A percentile compares a stretch with the other conserved stretches of the same genome.
These are phyloP conservation scores for Pythium aphanidermatum DNA, from an alignment of 352 stramenopile species.

Conservation along the genomic window DNA sequence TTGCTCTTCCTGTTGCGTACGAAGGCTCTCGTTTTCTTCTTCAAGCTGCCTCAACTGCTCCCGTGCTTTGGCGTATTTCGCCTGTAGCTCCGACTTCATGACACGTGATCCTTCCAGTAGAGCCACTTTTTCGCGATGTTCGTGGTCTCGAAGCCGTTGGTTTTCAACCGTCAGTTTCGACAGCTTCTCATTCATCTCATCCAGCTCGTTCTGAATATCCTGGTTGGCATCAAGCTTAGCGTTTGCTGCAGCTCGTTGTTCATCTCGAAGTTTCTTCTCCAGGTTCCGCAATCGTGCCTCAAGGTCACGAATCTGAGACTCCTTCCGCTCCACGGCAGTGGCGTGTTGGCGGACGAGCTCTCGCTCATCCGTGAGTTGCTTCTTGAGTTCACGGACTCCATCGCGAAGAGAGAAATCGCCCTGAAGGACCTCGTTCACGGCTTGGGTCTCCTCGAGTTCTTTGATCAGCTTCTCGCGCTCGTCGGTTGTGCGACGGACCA, in stretches of 20 bases:
- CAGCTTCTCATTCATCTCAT: conserved; percentile 38
- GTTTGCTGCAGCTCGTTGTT: conserved; percentile 9
- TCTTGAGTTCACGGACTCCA: conserved; percentile 14
- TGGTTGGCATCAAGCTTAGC: conserved; percentile 37
- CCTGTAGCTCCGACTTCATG: conserved; percentile 21
- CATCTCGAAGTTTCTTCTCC: conserved; percentile 4
- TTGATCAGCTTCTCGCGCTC: conserved; percentile 49
- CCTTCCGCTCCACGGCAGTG: conserved; percentile 14
- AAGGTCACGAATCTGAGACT: conserved; percentile 13
- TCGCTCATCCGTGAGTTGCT: conserved; percentile 11
- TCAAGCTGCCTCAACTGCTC: conserved; percentile 39
- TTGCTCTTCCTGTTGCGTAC: conserved; percentile 5
- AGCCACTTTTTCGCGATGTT: conserved; percentile 13
- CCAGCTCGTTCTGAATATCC: conserved; percentile 33
- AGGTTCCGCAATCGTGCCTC: conserved; percentile 10
- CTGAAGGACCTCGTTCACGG: conserved; percentile 16
- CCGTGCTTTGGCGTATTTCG: conserved; percentile 40
- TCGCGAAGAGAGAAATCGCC: conserved; percentile 16
- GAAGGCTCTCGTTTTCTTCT: conserved; percentile 30
- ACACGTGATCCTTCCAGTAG: conserved; percentile 10
- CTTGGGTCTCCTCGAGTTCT: conserved; percentile 12
- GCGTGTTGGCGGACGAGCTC: conserved; percentile 14
- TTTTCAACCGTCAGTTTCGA: conserved; percentile 54
- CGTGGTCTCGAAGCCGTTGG: conserved; percentile 27
- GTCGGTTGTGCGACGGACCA: conserved; percentile 34